Evolutionary conservation across 441 rosid species (phyloP).

Genomic region (Codiaeum variegatum): DNA sequence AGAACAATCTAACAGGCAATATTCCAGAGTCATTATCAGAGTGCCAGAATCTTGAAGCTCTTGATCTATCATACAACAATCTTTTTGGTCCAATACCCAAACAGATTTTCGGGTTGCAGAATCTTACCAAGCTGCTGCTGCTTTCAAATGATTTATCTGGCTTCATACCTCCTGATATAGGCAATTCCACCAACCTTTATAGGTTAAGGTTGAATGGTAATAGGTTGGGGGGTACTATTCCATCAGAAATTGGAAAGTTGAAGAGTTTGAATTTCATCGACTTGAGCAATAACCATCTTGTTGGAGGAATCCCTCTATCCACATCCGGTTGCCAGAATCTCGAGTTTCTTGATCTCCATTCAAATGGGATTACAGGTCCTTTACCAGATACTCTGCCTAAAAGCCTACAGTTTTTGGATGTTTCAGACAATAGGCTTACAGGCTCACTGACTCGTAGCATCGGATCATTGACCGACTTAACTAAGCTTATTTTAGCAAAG

Average conservation of each 20-base stretch:
- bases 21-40: slow-evolving; percentile 63
- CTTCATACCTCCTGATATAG: slow-evolving; percentile 57
- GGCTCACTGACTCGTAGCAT: slow-evolving; percentile 52
- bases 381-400: slow-evolving; percentile 67
- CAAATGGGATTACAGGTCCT: slow-evolving; percentile 69
- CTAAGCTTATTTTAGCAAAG: slow-evolving; percentile 66
- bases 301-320: slow-evolving; percentile 60
- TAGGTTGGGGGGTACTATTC: slow-evolving; percentile 60
- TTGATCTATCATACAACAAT: slow-evolving; percentile 79
- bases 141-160: slow-evolving; percentile 73
- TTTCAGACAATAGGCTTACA: slow-evolving; percentile 63
- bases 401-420: slow-evolving; percentile 60
- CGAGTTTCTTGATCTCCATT: slow-evolving; percentile 76
- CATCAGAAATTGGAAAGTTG: slow-evolving; percentile 54
- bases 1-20: slow-evolving; percentile 69
- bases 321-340: slow-evolving; percentile 60
- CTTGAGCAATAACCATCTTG: slow-evolving; percentile 61
- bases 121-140: slow-evolving; percentile 79
- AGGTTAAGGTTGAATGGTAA: slow-evolving; percentile 65
- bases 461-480: slow-evolving; percentile 59
- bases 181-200: slow-evolving; percentile 52
- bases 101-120: slow-evolving; percentile 53
- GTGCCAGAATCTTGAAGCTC: slow-evolving; percentile 77
- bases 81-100: slow-evolving; percentile 69
- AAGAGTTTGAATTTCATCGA: slow-evolving; percentile 50